Base-by-base conservation (phyloP, 345 rosid species). In the Conringia planisiliqua region DNA sequence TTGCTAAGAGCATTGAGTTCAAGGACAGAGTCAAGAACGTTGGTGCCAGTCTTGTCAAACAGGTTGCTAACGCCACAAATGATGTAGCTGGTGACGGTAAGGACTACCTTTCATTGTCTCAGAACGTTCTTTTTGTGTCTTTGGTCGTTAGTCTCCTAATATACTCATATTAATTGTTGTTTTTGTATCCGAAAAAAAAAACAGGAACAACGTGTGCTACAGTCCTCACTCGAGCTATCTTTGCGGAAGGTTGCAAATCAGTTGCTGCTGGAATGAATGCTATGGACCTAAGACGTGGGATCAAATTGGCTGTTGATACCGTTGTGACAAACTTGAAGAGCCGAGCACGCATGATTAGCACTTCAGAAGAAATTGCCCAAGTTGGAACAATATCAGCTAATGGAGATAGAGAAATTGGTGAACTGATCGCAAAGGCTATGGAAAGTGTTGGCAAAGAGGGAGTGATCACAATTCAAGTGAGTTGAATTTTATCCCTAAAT, bases 391-490 rank as follows among this genome's bases (percentile, higher is more conserved):
- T 92, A 64, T 96, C 99, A 20, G 88, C 99, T 43, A 96, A 96
- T 82, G 99, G 99, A 11, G 99, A 96, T 70, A 87, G 96, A 46
- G 99, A 96, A 80, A 96, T 96, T 63, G 99, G 99, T 33, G 98
- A 96, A 66, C 72, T 96, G 61, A 96, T 96, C 56, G 99, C 99
- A n/a, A 92, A 92, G 72, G 99, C 99, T 26, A 96, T 96, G 95
- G 99, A 96, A 79, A 92, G 90, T 75, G 99, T 92, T 4, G 99
- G 99, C 71, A 96, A 96, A 78, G 99, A 96, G 82, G 99, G 99
- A 76, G 99, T 96, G 8, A 96, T 96, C 71, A 92, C 96, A 26
- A 92, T 96, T 63, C 89, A 87, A 59, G 99, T 96, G 74, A 85
- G 90, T 77, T 76, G 10, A 44, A 13, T 62, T 2, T 44, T 22